Evolutionary conservation across 495 filamentous ascomycete genomes (phyloP).

Genomic region (Cetradonia linearis): DNA sequence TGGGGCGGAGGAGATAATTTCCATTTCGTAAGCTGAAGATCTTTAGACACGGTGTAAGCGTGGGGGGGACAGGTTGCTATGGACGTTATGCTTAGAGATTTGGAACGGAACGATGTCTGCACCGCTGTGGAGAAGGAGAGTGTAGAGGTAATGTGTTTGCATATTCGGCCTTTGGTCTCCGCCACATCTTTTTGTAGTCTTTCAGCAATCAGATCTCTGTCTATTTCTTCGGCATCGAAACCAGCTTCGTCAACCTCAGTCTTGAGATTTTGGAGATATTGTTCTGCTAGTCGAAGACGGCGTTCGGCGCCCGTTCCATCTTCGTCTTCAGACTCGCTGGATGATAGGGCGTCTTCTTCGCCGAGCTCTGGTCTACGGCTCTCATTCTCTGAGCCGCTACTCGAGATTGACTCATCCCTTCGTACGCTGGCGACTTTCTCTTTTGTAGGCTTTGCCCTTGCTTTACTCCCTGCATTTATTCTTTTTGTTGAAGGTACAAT

Average conservation of each 20-base stretch:
- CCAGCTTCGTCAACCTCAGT: conserved; percentile 72
- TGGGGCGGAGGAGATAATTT: conserved; percentile 45
- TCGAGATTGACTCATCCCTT: conserved; percentile 69
- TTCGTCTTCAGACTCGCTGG: conserved; percentile 45
- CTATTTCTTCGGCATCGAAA: conserved; percentile 89
- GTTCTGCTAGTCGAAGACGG: conserved; percentile 78
- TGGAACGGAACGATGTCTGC: conserved; percentile 61
- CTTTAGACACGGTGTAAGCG: conserved; percentile 79
- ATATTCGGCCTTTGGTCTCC: conserved; percentile 82
- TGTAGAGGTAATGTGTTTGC: conserved; percentile 62
- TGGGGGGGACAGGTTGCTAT: conserved; percentile 69
- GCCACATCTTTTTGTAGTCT: conserved; percentile 86
- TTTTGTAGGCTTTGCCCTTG: conserved; percentile 28
- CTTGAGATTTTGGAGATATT: conserved; percentile 81
- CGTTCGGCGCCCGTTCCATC: conserved; percentile 82
- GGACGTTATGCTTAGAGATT: conserved; percentile 66
- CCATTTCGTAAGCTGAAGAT: conserved; percentile 80
- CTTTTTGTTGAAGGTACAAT: conserved; percentile 40
- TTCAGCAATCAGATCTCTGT: conserved; percentile 82
- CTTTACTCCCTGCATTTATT: conserved; percentile 32
- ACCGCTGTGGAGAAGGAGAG: conserved; percentile 52
- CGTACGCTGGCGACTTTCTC: conserved; percentile 32
- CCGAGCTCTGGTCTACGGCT: conserved; percentile 20
- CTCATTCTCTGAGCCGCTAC: conserved; percentile 66
- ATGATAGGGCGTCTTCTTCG: conserved; percentile 36